Evolutionary conservation across 78 protist species (phyloP), one percentile per base, ranked within the genome.

Genomic region (Diacronema lutheri): DNA sequence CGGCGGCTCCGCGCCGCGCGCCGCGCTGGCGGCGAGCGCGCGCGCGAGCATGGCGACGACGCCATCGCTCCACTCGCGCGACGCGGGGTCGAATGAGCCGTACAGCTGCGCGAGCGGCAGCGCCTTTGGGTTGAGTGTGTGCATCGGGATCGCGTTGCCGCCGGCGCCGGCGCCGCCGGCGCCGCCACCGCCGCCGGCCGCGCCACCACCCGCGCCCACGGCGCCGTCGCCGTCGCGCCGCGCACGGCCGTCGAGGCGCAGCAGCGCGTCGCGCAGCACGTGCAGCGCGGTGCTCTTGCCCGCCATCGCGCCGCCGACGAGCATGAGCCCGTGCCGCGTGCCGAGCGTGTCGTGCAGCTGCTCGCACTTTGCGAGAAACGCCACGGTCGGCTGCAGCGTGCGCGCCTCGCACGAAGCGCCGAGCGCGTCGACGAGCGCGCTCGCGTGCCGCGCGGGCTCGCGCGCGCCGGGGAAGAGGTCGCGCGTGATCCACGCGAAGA

Each of bases 31-130:
- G 50, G 7, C 50, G 16, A 44, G 50, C 50, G 16, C 16, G 12
- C 94, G 76, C 96, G 95, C 92, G 26, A 95, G 77, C 23, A 85
- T 2, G 0, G 95, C 61, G 81, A 95, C 93, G 57, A 95, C 89
- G 16, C 97, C 97, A 40, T 93, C 95, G 13, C 65, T 88, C 97
- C 97, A 95, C 58, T 95, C 96, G 37, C 80, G 81, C 4, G 96
- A 83, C 29, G 62, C 83, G 16, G 83, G 44, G 64, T 95, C 95
- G 44, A 91, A 79, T 23, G 16, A 6, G 21, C 97, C 97, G 44
- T 92, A 93, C 95, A 93, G 91, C 86, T 93, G 94, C n/a, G 81
- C 41, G 13, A 92, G 91, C 1, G 92, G 87, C 68, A 95, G 85
- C 9, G 95, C 96, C 83, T 95, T 95, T 29, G 97, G 97, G 80